Base-by-base conservation (phyloP, 129 eudicot genomes). In the Glebionis coronaria region DNA sequence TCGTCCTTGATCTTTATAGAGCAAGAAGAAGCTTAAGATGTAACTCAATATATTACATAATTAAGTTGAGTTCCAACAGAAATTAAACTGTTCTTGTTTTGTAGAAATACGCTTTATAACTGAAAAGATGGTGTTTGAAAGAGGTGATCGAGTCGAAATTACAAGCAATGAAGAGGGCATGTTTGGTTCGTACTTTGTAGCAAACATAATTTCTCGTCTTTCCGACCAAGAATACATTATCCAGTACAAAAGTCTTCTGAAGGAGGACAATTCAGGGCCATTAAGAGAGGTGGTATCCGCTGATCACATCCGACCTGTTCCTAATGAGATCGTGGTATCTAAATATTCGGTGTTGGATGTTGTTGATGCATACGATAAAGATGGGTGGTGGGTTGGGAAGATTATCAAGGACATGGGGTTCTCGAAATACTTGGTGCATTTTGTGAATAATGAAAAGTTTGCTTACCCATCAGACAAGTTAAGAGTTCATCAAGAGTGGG, bases 351-450 rank as follows among this genome's bases (percentile, higher is more conserved):
- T 56, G 51, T 12, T 14, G 16, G 83, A 82, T 15, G 16, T 8
- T 12, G 88, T 82, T 15, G 88, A 86, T 63, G 88, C 82, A 4
- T 82, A 28, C 38, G 81, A 61, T 29, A 81, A 81, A 12, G 86
- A 84, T 16, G 90, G 90, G 56, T 78, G 86, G 90, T 84, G 90
- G 86, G 57, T 56, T 6, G 90, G 84, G n/a, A 59, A 12, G 67
- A 49, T 81, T 16, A 78, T 63, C 12, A 68, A 70, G 23, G 35
- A 49, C n/a, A 44, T 44, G 18, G 66, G 77, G 8, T 53, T n/a
- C n/a, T n/a, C 58, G 4, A 45, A 54, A 25, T 80, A 78, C 44
- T 51, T 54, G 14, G 86, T 86, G 31, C 44, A 49, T 49, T 82
- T 86, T 72, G 73, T 73, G 27, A 9, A 1, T 2, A 35, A 72